phyloP scores from a whole-genome alignment of 2,329 filamentous ascomycete species.

The Fusarium subtropicale region DNA sequence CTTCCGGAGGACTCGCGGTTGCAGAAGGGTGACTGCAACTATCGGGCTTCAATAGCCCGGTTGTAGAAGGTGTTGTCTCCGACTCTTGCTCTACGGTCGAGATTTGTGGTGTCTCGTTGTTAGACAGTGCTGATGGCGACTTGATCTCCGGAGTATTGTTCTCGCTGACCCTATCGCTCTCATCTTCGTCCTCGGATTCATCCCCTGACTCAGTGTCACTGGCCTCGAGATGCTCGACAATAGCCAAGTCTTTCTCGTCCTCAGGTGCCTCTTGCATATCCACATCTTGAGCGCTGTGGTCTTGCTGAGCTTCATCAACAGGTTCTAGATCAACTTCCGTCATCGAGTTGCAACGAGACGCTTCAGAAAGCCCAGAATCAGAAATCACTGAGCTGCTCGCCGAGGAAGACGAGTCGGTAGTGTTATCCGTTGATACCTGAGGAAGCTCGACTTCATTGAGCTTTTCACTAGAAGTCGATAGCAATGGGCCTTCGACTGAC shows the following conservation, averaged over 20 bases:
- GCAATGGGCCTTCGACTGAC: conserved; percentile 10
- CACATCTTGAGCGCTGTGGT: not conserved
- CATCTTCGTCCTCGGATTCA: not conserved
- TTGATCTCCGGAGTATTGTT: not conserved
- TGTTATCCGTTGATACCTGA: not conserved
- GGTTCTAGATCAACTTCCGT: not conserved
- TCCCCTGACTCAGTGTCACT: conserved; percentile 1
- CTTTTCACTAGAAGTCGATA: conserved; percentile 32
- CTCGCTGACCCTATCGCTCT: not conserved
- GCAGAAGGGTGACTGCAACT: conserved; percentile 6
- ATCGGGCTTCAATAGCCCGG: not conserved
- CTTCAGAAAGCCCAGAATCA: conserved; percentile 7
- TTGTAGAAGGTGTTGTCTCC: not conserved
- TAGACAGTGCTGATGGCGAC: not conserved
- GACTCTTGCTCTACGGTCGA: not conserved
- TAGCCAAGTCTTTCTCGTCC: not conserved
- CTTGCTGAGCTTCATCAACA: not conserved
- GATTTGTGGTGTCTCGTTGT: conserved; percentile 3
- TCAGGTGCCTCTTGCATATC: conserved; percentile 3
- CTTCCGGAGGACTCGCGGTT: conserved; percentile 5
- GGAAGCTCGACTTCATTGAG: conserved; percentile 16
- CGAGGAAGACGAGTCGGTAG: not conserved
- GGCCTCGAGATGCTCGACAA: not conserved
- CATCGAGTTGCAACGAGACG: not conserved
- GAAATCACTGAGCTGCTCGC: conserved; percentile 1